These are phyloP conservation scores for Diatrype stigma DNA, from an alignment of 2,329 filamentous ascomycete species.

Conservation along the genomic window DNA sequence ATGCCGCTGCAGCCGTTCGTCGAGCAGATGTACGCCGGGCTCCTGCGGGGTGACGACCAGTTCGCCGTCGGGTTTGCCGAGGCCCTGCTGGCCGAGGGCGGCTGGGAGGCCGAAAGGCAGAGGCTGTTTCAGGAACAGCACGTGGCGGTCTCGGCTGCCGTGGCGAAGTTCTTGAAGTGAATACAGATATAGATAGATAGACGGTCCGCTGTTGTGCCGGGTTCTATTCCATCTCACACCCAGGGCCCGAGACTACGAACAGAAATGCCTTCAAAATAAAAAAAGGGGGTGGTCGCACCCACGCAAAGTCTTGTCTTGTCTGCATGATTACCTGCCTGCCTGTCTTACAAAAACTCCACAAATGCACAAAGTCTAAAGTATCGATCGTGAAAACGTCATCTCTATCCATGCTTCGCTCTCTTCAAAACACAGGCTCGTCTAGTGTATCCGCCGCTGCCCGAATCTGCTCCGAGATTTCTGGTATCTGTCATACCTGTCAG, in stretches of 20 bases:
- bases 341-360: not conserved
- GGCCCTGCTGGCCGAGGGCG: slow-evolving; percentile 18
- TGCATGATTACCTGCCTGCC: no score
- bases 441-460: slow-evolving; percentile 18
- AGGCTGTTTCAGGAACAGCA: slow-evolving; percentile 22
- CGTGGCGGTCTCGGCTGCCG: slow-evolving; percentile 7
- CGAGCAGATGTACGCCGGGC: slow-evolving; percentile 33
- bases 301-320: no score
- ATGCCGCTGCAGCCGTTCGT: slow-evolving; percentile 45
- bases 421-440: slow-evolving; percentile 15
- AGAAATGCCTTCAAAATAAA: no score
- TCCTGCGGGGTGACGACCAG: slow-evolving; percentile 34
- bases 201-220: not conserved
- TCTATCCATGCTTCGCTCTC: not conserved
- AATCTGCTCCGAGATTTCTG: slow-evolving; percentile 21
- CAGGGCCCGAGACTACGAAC: not conserved
- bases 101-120: slow-evolving; percentile 23
- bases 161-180: slow-evolving; percentile 17
- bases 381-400: not conserved
- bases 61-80: slow-evolving; percentile 31
- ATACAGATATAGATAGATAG: no score
- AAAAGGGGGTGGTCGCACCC: no score
- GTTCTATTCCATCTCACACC: not conserved
- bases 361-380: not conserved
- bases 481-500: slow-evolving; percentile 13